Conservation (phyloP, 1,284 basidiomycete species). For the Cutaneotrichosporon cutaneum region DNA sequence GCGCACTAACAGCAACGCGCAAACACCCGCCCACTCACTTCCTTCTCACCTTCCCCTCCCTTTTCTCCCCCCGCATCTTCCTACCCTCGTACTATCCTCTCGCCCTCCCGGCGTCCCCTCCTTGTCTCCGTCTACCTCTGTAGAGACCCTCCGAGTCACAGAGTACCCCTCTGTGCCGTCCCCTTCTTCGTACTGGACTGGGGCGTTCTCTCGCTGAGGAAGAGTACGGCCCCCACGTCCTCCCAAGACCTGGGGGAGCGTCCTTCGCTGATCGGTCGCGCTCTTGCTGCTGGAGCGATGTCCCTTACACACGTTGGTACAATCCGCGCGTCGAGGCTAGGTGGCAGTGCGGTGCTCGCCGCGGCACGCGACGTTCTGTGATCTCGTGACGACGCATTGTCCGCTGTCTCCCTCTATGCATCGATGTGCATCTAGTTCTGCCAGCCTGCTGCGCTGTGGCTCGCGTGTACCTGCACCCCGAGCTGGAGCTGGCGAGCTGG, state of each 20-base stretch:
- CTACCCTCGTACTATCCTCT: too few relatives aligned
- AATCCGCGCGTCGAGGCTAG: neutral
- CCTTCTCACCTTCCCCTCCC: too few relatives aligned
- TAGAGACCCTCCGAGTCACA: neutral
- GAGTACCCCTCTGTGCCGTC: conserved; percentile 53
- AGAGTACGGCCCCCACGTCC: conserved; percentile 4
- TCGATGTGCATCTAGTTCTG: neutral
- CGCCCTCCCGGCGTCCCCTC: neutral
- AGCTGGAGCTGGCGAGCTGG: too few relatives aligned
- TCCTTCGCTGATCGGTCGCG: conserved; percentile 11
- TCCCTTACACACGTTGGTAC: conserved; percentile 4
- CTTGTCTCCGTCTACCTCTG: neutral
- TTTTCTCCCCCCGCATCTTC: too few relatives aligned
- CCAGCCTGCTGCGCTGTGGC: neutral
- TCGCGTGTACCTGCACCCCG: neutral
- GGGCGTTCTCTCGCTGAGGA: conserved; percentile 6
- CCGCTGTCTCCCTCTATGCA: neutral
- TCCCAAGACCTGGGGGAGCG: neutral
- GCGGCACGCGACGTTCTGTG: too few relatives aligned
- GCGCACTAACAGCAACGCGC: too few relatives aligned
- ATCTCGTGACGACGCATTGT: too few relatives aligned
- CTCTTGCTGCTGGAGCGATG: conserved; percentile 2
- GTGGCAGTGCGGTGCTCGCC: too few relatives aligned
- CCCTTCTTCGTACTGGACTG: conserved; percentile 1
- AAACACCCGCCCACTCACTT: too few relatives aligned